Evolutionary conservation across 768 basidiomycete species (phyloP), one percentile per base, ranked within the genome.

Genomic region (Porphyrellus cyaneotinctus): DNA sequence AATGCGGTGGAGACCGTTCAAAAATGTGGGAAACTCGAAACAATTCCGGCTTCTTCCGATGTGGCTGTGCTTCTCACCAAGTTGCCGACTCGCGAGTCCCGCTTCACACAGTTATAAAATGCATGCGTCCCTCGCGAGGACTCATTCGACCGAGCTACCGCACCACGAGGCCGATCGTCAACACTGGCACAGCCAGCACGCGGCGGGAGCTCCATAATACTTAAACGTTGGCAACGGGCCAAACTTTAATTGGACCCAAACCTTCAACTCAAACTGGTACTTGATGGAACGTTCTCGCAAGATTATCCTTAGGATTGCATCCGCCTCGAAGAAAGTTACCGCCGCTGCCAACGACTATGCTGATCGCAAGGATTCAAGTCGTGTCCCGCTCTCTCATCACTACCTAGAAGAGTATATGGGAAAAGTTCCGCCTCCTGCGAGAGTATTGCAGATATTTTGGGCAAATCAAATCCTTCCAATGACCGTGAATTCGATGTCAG

Each of bases 31-130:
- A 64, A 60, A 41, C 23, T 43, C 48, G 14, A 37, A 28, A 31
- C 49, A 30, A 52, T 52, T 44, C 62, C 62, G 62, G 43, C 20
- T 58, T 32, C 48, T 7, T 51, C 62, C 62, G 62, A 9, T 12
- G 59, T 54, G 62, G 62, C 62, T 58, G 53, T 62, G 59, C 28
- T 12, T 13, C n/a, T n/a, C n/a, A n/a, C n/a, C n/a, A n/a, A n/a
- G n/a, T n/a, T n/a, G n/a, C n/a, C n/a, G n/a, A n/a, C n/a, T n/a
- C n/a, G n/a, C n/a, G n/a, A n/a, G n/a, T n/a, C n/a, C n/a, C n/a
- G n/a, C 12, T 8, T 10, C 0, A 0, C 24, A 9, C n/a, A n/a
- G n/a, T n/a, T n/a, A n/a, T n/a, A n/a, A n/a, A n/a, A n/a, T n/a
- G n/a, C n/a, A n/a, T n/a, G n/a, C n/a, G n/a, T n/a, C n/a, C n/a